Base-by-base conservation (phyloP, 192 early-diverging fungal species). In the Rhizophagus sp. region DNA sequence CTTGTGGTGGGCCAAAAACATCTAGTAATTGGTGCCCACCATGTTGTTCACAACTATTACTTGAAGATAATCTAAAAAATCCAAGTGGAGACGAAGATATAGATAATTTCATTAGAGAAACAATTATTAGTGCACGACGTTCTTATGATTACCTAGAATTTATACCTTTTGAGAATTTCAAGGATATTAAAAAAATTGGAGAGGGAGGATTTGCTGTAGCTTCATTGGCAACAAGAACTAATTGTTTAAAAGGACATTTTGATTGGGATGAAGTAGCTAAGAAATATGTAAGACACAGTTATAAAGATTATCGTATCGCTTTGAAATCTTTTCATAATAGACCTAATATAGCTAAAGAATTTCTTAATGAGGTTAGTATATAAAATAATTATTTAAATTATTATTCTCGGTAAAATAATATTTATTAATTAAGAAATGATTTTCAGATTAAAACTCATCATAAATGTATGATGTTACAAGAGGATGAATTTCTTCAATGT, bases 81-180 rank as follows among this genome's bases (percentile, higher is more conserved):
- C 64, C 75, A 25, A 76, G 75, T 24, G 75, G 61, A 27, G 12
- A 44, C 44, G 7, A 76, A 64, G 34, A 44, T 6, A 8, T 76
- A 0, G 75, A 76, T 24, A 19, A 63, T 44, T 76, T 64, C 24
- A 63, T 76, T 36, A 41, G 9, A 76, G 9, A 62, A 63, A 64
- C 33, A 24, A 73, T 50, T 24, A 73, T 0, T 13, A 6, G 3
- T 30, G 47, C 41, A 8, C 25, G 41, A 39, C 71, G 47, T 5
- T 50, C 41, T 27, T 47, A 73, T 57, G 57, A 50, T 27, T 62
- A 47, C 4, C 5, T 79, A 1, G 36, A 71, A 72, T 79, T 13
- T 15, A 79, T 79, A 44, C 34, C 66, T 2, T 79, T 25, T 62
- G 78, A 79, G 13, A 79, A 79, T 33, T 79, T 79, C 27, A 44